Conservation (phyloP, 2,329 filamentous ascomycete species). For the Colletotrichum musae region DNA sequence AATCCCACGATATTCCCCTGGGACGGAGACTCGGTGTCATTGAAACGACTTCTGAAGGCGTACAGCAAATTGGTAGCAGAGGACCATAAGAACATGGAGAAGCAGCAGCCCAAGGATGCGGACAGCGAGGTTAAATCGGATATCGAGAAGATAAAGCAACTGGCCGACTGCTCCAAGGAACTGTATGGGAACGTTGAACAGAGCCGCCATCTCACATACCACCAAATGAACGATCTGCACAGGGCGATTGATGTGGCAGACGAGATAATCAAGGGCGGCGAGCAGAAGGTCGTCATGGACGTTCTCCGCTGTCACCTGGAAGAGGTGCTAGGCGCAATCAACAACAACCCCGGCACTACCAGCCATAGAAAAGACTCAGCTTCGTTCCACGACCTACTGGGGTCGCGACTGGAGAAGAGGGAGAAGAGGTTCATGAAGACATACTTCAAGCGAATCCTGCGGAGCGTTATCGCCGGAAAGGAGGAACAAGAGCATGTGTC, state of each 20-base stretch:
- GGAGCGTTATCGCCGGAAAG: background rate
- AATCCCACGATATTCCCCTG: constrained; percentile 66
- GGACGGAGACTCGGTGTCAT: constrained; percentile 64
- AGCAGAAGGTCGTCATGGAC: constrained; percentile 55
- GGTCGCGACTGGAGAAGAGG: constrained; percentile 13
- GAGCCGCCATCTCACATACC: background rate
- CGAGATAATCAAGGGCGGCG: constrained; percentile 43
- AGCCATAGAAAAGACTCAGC: background rate
- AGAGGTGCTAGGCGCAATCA: constrained; percentile 62
- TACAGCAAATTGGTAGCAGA: constrained; percentile 50
- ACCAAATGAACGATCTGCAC: constrained; percentile 1
- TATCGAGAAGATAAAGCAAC: background rate
- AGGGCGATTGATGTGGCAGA: constrained; percentile 29
- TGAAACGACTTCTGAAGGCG: constrained; percentile 57
- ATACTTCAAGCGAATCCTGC: constrained; percentile 21
- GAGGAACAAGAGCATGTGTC: constrained; percentile 27
- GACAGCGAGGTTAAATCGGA: constrained; percentile 29
- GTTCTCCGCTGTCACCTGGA: constrained; percentile 66
- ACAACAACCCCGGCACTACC: constrained; percentile 44
- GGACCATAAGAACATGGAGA: constrained; percentile 38
- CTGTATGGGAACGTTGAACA: background rate
- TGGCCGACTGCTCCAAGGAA: background rate
- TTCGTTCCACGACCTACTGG: constrained; percentile 1
- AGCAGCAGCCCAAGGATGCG: constrained; percentile 4
- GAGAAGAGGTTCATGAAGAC: constrained; percentile 32